phyloP scores from a whole-genome alignment of 2,329 filamentous ascomycete genomes.

The Scolecobasidium constrictum region DNA sequence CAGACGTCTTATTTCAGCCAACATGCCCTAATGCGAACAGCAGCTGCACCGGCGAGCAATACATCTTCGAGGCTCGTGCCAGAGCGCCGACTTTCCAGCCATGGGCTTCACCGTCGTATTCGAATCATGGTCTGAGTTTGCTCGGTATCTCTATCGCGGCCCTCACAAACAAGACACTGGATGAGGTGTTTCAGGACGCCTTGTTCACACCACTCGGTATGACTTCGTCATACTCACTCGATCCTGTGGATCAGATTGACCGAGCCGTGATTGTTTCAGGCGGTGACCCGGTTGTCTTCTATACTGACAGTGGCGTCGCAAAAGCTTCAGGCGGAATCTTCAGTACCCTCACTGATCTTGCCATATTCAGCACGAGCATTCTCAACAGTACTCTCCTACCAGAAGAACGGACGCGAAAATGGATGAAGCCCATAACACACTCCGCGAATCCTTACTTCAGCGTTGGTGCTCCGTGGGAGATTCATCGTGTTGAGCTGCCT shows the following conservation, averaged over 20 bases:
- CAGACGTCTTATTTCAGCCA: too few relatives aligned
- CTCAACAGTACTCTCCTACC: slow-evolving; percentile 26
- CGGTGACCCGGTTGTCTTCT: neutral
- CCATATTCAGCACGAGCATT: slow-evolving; percentile 27
- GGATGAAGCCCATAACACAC: slow-evolving; percentile 30
- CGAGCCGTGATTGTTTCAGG: slow-evolving; percentile 12
- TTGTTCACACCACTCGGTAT: slow-evolving; percentile 35
- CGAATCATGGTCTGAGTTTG: slow-evolving; percentile 36
- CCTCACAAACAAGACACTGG: slow-evolving; percentile 29
- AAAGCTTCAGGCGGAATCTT: slow-evolving; percentile 21
- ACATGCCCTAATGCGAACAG: too few relatives aligned
- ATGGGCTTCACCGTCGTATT: slow-evolving; percentile 37
- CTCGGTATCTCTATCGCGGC: slow-evolving; percentile 36
- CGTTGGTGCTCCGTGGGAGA: slow-evolving; percentile 28
- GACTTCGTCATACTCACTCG: slow-evolving; percentile 25
- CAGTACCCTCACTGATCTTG: slow-evolving; percentile 24
- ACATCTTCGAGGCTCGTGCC: slow-evolving; percentile 9
- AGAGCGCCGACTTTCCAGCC: slow-evolving; percentile 30
- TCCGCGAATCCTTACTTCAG: slow-evolving; percentile 23
- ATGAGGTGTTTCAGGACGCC: slow-evolving; percentile 27
- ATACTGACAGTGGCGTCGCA: slow-evolving; percentile 7
- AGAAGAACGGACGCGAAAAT: slow-evolving; percentile 23
- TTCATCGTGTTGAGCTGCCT: slow-evolving; percentile 18
- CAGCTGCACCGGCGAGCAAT: slow-evolving; percentile 2
- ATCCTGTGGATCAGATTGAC: slow-evolving; percentile 13